A percentile compares a stretch with the other conserved stretches of the same genome.
Evolutionary conservation across 1,139 yeast species (phyloP).

Genomic region (Debaryomycetaceae sp.): DNA sequence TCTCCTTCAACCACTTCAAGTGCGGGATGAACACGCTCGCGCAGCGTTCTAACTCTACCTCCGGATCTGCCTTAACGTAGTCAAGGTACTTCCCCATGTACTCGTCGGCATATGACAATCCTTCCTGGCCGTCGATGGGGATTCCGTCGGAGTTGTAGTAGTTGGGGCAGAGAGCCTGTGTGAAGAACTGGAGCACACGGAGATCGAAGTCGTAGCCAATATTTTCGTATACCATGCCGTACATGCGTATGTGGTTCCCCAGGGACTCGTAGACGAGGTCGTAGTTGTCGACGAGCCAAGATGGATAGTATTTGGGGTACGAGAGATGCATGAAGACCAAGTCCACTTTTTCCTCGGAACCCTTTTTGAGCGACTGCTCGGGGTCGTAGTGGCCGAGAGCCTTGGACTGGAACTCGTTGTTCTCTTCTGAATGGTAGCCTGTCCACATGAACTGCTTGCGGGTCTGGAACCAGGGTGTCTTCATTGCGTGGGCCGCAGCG

Average conservation of each 20-base stretch:
- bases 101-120: conserved; percentile 16
- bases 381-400: conserved; percentile 66
- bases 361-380: conserved; percentile 16
- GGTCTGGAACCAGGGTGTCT: conserved; percentile 53
- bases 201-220: conserved; percentile 55
- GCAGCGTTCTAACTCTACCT: conserved; percentile 28
- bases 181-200: conserved; percentile 33
- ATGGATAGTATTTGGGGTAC: conserved; percentile 61
- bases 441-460: conserved; percentile 47
- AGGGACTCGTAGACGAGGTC: conserved; percentile 39
- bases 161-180: conserved; percentile 37
- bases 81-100: conserved; percentile 34
- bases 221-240: conserved; percentile 34
- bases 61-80: conserved; percentile 24
- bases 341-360: conserved; percentile 24
- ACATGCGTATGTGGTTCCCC: conserved; percentile 46
- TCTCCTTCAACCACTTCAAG: conserved; percentile 35
- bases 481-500: conserved; percentile 56
- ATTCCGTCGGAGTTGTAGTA: conserved; percentile 30
- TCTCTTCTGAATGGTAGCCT: conserved; percentile 44
- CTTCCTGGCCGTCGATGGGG: conserved; percentile 24
- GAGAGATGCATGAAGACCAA: conserved; percentile 54
- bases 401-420: conserved; percentile 42
- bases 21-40: conserved; percentile 37
- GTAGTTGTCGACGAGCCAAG: conserved; percentile 42